Evolutionary conservation across 257 asterid genomes (phyloP).

Genomic region (Ligustrum vulgare): DNA sequence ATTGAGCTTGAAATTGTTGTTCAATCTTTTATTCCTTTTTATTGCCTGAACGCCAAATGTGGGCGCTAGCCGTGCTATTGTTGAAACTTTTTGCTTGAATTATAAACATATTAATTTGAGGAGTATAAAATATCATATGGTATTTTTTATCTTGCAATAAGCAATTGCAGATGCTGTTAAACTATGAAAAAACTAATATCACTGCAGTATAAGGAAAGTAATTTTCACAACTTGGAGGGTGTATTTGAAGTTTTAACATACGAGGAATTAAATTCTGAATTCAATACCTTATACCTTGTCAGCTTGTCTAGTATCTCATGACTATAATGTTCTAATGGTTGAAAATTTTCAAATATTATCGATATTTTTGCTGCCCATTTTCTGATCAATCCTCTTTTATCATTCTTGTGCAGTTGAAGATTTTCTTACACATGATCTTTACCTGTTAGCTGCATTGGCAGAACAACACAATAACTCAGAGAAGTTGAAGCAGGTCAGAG

Average conservation of each 20-base stretch:
- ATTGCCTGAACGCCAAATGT: neutral
- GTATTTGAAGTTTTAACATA: neutral
- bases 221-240: neutral
- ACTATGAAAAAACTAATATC: neutral
- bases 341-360: neutral
- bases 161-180: neutral
- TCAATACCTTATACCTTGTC: neutral
- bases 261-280: neutral
- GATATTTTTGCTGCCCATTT: neutral
- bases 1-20: neutral
- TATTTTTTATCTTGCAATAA: neutral
- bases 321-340: neutral
- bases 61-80: neutral
- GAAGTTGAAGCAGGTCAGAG: constrained; percentile 59
- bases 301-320: constrained; percentile 7
- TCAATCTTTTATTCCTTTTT: neutral
- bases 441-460: constrained; percentile 49
- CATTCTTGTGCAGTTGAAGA: constrained; percentile 58
- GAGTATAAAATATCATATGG: neutral
- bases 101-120: neutral
- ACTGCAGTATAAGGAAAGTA: neutral
- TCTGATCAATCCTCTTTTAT: neutral
- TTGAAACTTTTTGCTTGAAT: neutral
- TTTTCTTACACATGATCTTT: constrained; percentile 63
- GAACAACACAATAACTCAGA: constrained; percentile 43